These are phyloP conservation scores for Mortierella sp. DNA, from an alignment of 371 early-diverging fungal species.

Conservation along the genomic window DNA sequence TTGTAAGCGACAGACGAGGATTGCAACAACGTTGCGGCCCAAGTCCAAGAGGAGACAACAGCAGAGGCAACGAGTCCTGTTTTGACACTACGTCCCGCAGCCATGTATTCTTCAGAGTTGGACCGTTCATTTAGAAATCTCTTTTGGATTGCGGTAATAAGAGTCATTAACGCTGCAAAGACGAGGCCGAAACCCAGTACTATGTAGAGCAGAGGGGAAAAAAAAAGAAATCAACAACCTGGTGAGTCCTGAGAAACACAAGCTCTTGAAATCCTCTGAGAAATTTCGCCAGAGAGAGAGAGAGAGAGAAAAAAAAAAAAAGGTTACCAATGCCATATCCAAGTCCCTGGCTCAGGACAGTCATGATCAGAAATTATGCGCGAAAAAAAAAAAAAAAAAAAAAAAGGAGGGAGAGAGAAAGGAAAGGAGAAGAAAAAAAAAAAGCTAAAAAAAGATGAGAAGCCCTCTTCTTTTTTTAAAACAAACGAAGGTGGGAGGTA, in stretches of 20 bases:
- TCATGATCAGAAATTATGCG: not conserved
- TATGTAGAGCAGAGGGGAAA: no score
- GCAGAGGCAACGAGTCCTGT: constrained; percentile 77
- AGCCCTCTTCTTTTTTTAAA: constrained; percentile 1
- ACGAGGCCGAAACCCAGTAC: constrained; percentile 63
- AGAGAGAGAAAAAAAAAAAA: constrained; percentile 1
- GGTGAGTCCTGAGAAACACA: not conserved
- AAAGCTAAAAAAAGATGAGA: not conserved
- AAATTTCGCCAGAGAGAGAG: not conserved
- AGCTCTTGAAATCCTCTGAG: not conserved
- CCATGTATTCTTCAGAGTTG: constrained; percentile 76
- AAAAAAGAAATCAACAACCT: not conserved
- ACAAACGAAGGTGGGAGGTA: no score
- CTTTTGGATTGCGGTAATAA: constrained; percentile 67
- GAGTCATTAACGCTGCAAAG: constrained; percentile 69
- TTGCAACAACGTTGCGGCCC: constrained; percentile 75
- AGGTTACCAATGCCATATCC: constrained; percentile 52
- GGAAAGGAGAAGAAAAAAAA: not conserved
- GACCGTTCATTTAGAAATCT: constrained; percentile 70
- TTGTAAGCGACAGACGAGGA: constrained; percentile 75
- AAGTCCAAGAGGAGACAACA: constrained; percentile 74
- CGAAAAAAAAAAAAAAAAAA: not conserved
- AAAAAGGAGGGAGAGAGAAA: not conserved
- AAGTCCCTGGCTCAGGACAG: constrained; percentile 37
- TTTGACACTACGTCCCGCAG: constrained; percentile 71